Conservation (phyloP, 108 stramenopile species). For the Aurantiochytrium sp. region DNA sequence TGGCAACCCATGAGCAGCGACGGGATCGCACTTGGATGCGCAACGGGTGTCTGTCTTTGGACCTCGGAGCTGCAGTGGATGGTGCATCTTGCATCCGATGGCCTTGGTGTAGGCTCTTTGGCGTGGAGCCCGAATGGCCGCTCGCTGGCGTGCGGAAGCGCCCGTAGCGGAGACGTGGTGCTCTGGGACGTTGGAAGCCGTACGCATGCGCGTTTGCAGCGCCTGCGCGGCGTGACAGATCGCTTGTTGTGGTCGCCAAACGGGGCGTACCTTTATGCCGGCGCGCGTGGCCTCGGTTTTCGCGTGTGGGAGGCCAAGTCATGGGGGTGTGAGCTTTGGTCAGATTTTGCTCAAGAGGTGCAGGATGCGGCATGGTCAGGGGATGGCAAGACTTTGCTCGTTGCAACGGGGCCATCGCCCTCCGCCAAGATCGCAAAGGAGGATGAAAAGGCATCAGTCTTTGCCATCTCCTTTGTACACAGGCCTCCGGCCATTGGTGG, state of each 20-base stretch:
- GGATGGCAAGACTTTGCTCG: not conserved
- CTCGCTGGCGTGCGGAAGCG: not conserved
- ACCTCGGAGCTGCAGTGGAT: not conserved
- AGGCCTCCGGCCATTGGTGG: not conserved
- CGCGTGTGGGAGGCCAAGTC: not conserved
- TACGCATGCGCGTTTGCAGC: not conserved
- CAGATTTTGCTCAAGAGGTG: not conserved
- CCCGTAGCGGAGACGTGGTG: not conserved
- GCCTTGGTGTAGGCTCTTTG: not conserved
- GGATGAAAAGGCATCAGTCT: not conserved
- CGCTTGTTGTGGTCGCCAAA: not conserved
- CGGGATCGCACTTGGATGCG: not conserved
- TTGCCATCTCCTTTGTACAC: not conserved
- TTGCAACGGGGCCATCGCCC: not conserved
- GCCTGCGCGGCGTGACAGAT: not conserved
- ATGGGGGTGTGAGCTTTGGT: not conserved
- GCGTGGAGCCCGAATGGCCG: not conserved
- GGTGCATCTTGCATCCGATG: not conserved
- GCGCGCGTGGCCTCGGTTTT: not conserved
- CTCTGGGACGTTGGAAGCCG: constrained; percentile 6
- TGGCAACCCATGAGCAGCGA: not conserved
- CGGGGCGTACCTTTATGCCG: not conserved
- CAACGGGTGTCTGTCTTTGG: not conserved
- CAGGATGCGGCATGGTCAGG: not conserved
- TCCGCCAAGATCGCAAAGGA: not conserved